These are phyloP conservation scores for Pelargonium cotyledonis DNA, from an alignment of 441 rosid genomes.

Conservation along the genomic window DNA sequence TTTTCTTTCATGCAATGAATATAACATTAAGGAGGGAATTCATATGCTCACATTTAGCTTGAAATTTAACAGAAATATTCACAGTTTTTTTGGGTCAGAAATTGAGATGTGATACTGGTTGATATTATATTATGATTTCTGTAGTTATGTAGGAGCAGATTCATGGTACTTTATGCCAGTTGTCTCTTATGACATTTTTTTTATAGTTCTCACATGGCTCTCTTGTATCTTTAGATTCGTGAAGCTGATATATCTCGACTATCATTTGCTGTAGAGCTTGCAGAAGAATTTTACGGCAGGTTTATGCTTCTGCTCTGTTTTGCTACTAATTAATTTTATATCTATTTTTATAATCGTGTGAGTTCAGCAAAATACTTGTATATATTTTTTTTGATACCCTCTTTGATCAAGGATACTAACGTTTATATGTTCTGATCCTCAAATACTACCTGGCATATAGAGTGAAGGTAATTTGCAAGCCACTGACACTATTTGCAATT, in stretches of 20 bases:
- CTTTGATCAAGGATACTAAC: constrained; percentile 31
- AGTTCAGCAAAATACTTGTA: constrained; percentile 10
- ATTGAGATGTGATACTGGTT: no score
- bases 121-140: no score
- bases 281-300: constrained; percentile 99
- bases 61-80: no score
- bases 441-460: constrained; percentile 40
- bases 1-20: no score
- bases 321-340: constrained; percentile 17
- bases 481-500: constrained; percentile 19
- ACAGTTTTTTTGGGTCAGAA: no score
- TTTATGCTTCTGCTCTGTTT: constrained; percentile 26
- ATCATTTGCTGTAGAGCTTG: constrained; percentile 98
- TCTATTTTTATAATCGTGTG: neutral
- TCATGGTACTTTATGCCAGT: neutral
- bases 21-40: no score
- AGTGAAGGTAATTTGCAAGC: constrained; percentile 73
- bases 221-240: constrained; percentile 56
- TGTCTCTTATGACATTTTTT: constrained; percentile 6
- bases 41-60: no score
- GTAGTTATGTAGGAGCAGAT: no score
- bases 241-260: constrained; percentile 98
- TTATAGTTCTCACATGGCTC: constrained; percentile 16
- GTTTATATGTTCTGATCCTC: constrained; percentile 30
- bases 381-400: constrained; percentile 14